These are phyloP conservation scores for Cenchrus purpureus DNA, from an alignment of 176 grass and related monocot species.

Conservation along the genomic window DNA sequence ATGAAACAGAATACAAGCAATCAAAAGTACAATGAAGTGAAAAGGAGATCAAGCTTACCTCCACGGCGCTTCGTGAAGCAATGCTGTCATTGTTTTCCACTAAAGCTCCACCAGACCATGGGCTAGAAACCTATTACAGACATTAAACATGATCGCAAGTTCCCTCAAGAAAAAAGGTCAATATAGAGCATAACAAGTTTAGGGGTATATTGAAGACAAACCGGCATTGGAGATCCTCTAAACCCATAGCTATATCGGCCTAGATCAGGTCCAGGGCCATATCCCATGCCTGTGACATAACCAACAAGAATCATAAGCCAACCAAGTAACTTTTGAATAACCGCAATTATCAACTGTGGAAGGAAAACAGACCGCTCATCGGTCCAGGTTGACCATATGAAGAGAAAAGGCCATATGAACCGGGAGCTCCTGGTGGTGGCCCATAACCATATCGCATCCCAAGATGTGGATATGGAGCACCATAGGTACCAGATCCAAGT, in stretches of 20 bases:
- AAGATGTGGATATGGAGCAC: conserved; percentile 64
- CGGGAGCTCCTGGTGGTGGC: conserved; percentile 62
- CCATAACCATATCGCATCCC: conserved; percentile 80
- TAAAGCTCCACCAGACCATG: conserved; percentile 68
- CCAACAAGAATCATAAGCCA: conserved; percentile 34
- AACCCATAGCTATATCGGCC: conserved; percentile 82
- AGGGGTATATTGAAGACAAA: conserved; percentile 46
- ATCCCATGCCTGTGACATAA: conserved; percentile 64
- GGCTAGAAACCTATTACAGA: conserved; percentile 69
- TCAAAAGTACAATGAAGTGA: conserved; percentile 16
- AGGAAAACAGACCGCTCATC: conserved; percentile 68
- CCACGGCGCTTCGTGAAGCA: conserved; percentile 86
- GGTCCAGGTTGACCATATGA: conserved; percentile 79
- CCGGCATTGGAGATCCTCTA: conserved; percentile 89
- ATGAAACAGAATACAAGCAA: not conserved
- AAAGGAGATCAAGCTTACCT: conserved; percentile 50
- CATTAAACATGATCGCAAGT: conserved; percentile 14
- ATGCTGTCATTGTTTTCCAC: conserved; percentile 75
- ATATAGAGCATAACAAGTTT: not conserved
- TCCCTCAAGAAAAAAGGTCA: not conserved
- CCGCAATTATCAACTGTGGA: conserved; percentile 23
- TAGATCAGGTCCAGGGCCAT: conserved; percentile 69
- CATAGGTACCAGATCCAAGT: conserved; percentile 68
- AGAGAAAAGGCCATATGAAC: conserved; percentile 78
- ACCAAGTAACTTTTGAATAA: conserved; percentile 16